Evolutionary conservation across 1,139 yeast genomes (phyloP).

Genomic region (Blastobotrys buckinghamii): DNA sequence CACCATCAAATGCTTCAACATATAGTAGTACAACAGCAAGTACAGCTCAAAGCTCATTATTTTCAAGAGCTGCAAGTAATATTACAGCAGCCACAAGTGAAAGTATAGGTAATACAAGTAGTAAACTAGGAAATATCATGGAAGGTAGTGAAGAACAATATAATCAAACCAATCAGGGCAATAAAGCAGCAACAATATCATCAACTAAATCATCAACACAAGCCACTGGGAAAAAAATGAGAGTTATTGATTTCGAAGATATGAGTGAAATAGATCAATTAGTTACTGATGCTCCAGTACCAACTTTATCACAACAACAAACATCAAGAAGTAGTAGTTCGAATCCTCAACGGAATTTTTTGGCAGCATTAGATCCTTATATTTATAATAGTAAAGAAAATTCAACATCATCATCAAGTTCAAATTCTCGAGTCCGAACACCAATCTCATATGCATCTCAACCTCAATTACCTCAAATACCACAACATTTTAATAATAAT

Average conservation of each 20-base stretch:
- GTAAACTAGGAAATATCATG: conserved; percentile 5
- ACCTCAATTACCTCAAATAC: not conserved
- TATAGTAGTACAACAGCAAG: conserved; percentile 9
- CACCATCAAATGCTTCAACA: conserved; percentile 13
- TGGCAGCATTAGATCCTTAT: conserved; percentile 10
- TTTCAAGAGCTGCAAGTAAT: conserved; percentile 22
- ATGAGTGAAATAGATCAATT: conserved; percentile 14
- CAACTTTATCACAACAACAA: not conserved
- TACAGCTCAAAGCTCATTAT: conserved; percentile 23
- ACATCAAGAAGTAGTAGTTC: not conserved
- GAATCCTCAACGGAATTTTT: conserved; percentile 7
- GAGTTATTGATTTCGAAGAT: conserved; percentile 22
- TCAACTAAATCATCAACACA: conserved; percentile 5
- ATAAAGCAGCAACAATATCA: conserved; percentile 2
- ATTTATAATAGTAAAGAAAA: conserved; percentile 3
- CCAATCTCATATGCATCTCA: not conserved
- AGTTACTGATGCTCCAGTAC: conserved; percentile 4
- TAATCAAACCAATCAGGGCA: not conserved
- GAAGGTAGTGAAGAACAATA: conserved; percentile 6
- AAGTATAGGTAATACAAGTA: not conserved
- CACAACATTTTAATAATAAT: not conserved
- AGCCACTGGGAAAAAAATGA: conserved; percentile 20
- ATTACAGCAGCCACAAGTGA: conserved; percentile 15
- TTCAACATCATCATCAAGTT: not conserved
- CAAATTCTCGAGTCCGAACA: not conserved